These are phyloP conservation scores for Gossypium lobatum DNA, from an alignment of 441 rosid genomes.

Conservation along the genomic window DNA sequence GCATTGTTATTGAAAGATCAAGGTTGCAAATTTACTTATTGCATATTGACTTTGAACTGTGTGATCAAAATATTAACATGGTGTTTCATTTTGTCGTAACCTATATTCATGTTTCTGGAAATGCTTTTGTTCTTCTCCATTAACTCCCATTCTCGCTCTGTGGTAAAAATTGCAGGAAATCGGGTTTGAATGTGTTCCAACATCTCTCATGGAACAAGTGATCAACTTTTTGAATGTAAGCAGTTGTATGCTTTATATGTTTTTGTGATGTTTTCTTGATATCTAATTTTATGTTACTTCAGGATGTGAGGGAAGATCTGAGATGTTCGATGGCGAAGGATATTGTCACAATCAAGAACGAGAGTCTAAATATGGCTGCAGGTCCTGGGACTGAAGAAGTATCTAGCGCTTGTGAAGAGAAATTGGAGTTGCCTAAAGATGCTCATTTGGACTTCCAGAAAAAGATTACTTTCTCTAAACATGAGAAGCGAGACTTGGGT, in stretches of 20 bases:
- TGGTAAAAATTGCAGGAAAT: constrained; percentile 49
- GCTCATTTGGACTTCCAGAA: constrained; percentile 67
- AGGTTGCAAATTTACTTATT: background rate
- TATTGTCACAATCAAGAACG: constrained; percentile 63
- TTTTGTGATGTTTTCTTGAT: constrained; percentile 12
- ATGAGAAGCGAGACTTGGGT: constrained; percentile 52
- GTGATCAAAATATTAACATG: background rate
- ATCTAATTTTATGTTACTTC: constrained; percentile 31
- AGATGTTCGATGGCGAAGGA: constrained; percentile 95
- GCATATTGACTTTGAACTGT: background rate
- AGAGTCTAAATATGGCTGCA: constrained; percentile 57
- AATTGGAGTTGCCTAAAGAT: constrained; percentile 29
- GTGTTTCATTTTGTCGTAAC: background rate
- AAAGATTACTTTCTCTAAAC: constrained; percentile 62
- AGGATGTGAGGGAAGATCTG: constrained; percentile 89
- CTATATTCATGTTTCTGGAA: background rate
- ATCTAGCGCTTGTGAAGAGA: constrained; percentile 26
- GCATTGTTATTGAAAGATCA: background rate
- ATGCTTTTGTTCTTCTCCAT: background rate
- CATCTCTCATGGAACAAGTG: constrained; percentile 88
- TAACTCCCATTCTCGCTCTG: constrained; percentile 13
- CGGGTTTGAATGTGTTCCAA: constrained; percentile 92
- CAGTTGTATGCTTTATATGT: constrained; percentile 7
- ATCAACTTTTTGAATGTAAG: constrained; percentile 79
- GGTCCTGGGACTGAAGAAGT: constrained; percentile 20